Conservation (phyloP, 305 asterid genomes). For the Lippia alba region DNA sequence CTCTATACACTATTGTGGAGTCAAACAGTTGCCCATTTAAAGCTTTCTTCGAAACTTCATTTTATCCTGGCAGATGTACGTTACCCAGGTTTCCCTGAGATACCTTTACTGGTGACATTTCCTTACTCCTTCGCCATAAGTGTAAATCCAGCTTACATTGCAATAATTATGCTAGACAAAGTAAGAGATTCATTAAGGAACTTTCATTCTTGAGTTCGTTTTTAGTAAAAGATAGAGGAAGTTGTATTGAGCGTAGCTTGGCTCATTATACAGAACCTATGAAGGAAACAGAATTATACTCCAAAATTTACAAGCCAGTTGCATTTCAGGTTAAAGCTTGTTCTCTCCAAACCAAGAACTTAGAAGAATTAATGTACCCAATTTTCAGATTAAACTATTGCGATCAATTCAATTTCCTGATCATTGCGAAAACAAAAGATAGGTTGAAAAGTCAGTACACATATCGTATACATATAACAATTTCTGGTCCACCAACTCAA, state of each 20-base stretch:
- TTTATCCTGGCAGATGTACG: no score
- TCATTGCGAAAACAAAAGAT: neutral
- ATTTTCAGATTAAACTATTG: neutral
- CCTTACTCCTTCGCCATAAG: no score
- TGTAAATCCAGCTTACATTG: no score
- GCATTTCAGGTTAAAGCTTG: neutral
- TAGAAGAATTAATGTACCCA: neutral
- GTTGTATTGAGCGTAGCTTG: neutral
- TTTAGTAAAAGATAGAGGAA: neutral
- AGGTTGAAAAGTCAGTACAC: neutral
- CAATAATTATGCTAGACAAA: neutral
- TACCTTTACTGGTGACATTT: neutral
- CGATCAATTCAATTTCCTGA: constrained; percentile 3
- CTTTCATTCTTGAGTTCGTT: neutral
- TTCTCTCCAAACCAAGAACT: neutral
- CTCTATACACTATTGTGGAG: no score
- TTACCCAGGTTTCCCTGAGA: neutral
- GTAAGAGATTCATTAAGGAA: no score
- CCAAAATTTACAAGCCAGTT: neutral
- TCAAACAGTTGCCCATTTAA: no score
- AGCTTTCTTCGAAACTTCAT: no score
- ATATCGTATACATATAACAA: neutral
- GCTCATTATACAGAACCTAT: neutral
- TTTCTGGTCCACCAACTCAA: neutral
- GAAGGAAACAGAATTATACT: neutral